phyloP scores from a whole-genome alignment of 75 land plant species.

The Cunninghamia lanceolata region DNA sequence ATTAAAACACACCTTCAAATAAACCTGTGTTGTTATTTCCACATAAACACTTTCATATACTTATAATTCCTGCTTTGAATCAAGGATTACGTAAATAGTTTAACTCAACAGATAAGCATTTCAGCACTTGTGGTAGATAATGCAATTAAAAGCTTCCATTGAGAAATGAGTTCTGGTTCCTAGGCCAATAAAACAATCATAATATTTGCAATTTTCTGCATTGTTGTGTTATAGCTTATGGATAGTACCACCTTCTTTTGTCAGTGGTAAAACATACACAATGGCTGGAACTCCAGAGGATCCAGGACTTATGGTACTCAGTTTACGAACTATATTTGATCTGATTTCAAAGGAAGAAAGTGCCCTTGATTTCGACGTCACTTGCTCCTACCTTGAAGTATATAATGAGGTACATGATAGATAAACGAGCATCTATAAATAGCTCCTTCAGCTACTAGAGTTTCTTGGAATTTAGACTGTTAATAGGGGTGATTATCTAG shows the following conservation, averaged over 20 bases:
- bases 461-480: not conserved
- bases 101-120: not conserved
- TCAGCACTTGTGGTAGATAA: not conserved
- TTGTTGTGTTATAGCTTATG: slow-evolving; percentile 4
- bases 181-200: slow-evolving; percentile 6
- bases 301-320: slow-evolving; percentile 97
- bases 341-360: slow-evolving; percentile 61
- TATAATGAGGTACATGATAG: slow-evolving; percentile 78
- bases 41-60: not conserved
- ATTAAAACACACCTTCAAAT: not conserved
- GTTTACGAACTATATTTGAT: slow-evolving; percentile 82
- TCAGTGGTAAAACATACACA: slow-evolving; percentile 96
- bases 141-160: not conserved
- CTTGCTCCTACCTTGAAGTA: slow-evolving; percentile 96
- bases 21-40: not conserved
- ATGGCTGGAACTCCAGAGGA: slow-evolving; percentile 93
- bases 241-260: not conserved
- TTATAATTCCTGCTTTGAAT: not conserved
- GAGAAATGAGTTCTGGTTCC: not conserved
- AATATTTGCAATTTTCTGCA: not conserved
- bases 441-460: not conserved
- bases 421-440: not conserved
- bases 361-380: slow-evolving; percentile 83
- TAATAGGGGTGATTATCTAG: not conserved
- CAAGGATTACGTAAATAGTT: not conserved